phyloP scores from a whole-genome alignment of 805 yeast genomes.

The Debaryomyces hansenii region DNA sequence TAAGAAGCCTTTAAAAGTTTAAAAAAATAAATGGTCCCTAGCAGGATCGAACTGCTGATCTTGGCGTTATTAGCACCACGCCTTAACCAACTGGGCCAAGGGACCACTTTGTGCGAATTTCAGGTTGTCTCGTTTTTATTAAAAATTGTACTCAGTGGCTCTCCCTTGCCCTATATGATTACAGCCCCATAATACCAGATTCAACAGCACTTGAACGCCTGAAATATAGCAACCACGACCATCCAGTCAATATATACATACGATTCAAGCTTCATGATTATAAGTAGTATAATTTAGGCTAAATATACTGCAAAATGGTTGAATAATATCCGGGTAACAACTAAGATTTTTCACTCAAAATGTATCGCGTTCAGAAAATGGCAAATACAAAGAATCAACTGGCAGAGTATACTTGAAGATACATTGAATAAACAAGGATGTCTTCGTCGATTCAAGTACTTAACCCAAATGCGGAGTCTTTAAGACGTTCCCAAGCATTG shows the following conservation, averaged over 20 bases:
- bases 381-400: conserved; percentile 2
- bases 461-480: conserved; percentile 97
- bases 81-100: conserved; percentile 57
- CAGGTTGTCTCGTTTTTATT: too few relatives aligned
- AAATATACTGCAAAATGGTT: too few relatives aligned
- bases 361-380: conserved; percentile 7
- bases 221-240: too few relatives aligned
- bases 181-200: too few relatives aligned
- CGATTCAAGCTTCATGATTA: too few relatives aligned
- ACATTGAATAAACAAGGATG: conserved; percentile 15
- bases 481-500: conserved; percentile 91
- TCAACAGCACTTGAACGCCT: too few relatives aligned
- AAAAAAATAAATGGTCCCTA: conserved; percentile 1
- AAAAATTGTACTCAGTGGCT: too few relatives aligned
- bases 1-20: background rate
- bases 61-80: conserved; percentile 56
- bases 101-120: conserved; percentile 27
- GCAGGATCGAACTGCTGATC: conserved; percentile 76
- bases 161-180: too few relatives aligned
- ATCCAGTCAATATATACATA: too few relatives aligned
- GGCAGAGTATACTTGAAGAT: background rate
- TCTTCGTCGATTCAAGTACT: conserved; percentile 79
- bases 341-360: background rate
- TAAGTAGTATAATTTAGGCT: too few relatives aligned
- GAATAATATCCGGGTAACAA: conserved; percentile 1